These are phyloP conservation scores for Capsicum pubescens DNA, from an alignment of 257 asterid genomes.

Conservation along the genomic window DNA sequence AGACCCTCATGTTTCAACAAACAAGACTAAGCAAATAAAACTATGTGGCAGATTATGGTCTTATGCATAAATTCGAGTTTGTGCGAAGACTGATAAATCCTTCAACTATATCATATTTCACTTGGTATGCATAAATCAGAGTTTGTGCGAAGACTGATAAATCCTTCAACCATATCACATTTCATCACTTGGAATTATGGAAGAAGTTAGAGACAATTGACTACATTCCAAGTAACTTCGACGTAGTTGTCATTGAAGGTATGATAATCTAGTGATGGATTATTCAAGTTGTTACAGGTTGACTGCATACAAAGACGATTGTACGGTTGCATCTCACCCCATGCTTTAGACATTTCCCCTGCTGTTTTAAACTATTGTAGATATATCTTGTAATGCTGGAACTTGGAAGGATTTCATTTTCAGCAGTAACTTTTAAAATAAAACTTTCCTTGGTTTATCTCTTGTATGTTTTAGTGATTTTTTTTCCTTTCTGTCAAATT, in stretches of 20 bases:
- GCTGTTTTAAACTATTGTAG: constrained; percentile 21
- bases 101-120: background rate
- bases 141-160: background rate
- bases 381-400: background rate
- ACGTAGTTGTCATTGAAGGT: background rate
- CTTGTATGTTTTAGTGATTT: background rate
- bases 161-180: background rate
- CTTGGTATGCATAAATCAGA: background rate
- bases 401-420: background rate
- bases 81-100: background rate
- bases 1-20: constrained; percentile 19
- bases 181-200: constrained; percentile 17
- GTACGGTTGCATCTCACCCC: constrained; percentile 10
- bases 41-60: constrained; percentile 8
- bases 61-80: background rate
- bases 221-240: background rate
- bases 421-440: background rate
- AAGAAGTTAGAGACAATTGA: constrained; percentile 3
- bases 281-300: constrained; percentile 3
- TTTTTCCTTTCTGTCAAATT: background rate
- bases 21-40: constrained; percentile 6
- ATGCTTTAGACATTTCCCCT: background rate
- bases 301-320: background rate
- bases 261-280: background rate
- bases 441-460: background rate